phyloP scores from a whole-genome alignment of 192 early-diverging fungal genomes.

The Lunasporangiospora selenospora region DNA sequence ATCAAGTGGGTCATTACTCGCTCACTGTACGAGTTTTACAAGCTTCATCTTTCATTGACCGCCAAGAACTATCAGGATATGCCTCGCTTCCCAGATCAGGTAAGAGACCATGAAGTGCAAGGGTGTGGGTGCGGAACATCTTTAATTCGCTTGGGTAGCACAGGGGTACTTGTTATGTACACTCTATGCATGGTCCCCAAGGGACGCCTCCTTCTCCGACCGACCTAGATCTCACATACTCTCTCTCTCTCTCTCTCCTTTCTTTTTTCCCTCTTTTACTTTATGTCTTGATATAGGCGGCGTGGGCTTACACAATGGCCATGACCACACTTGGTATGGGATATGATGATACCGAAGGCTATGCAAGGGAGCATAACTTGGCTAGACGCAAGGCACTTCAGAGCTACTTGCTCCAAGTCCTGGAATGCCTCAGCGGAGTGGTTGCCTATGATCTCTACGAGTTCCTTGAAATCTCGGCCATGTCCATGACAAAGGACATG shows the following conservation, averaged over 20 bases:
- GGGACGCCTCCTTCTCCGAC: too few species aligned
- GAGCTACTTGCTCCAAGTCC: slow-evolving; percentile 62
- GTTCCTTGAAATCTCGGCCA: slow-evolving; percentile 76
- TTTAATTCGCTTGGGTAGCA: too few species aligned
- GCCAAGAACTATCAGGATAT: slow-evolving; percentile 50
- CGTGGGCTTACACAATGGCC: slow-evolving; percentile 28
- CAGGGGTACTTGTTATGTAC: too few species aligned
- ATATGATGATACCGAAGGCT: slow-evolving; percentile 25
- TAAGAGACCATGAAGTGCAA: too few species aligned
- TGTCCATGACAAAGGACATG: slow-evolving; percentile 77
- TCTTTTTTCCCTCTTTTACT: too few species aligned
- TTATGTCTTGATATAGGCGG: slow-evolving; percentile 1
- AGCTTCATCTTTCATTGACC: slow-evolving; percentile 67
- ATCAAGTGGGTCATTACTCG: slow-evolving; percentile 78
- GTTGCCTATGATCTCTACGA: slow-evolving; percentile 77
- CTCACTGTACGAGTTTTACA: slow-evolving; percentile 70
- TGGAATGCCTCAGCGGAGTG: slow-evolving; percentile 64
- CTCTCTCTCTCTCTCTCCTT: too few species aligned
- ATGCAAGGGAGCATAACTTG: slow-evolving; percentile 46
- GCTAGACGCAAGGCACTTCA: slow-evolving; percentile 66
- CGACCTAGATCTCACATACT: too few species aligned
- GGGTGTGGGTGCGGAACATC: too few species aligned
- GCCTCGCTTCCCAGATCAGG: slow-evolving; percentile 47
- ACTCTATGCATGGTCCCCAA: too few species aligned
- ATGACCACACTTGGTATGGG: slow-evolving; percentile 8